Conservation (phyloP, 495 filamentous ascomycete species). For the Daldinia caldariorum region DNA sequence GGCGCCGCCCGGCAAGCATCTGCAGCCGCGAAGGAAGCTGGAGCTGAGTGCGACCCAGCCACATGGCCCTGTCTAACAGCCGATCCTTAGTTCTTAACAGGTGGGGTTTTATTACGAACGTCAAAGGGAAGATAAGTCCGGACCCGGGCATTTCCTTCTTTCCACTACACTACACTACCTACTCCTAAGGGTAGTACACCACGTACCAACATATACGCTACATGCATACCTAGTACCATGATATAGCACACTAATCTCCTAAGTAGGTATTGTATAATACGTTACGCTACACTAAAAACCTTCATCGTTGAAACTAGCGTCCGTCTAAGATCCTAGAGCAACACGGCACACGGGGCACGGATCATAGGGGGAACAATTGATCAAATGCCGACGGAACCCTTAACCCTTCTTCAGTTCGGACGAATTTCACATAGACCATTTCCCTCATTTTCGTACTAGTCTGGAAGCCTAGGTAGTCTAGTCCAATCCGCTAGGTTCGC, state of each 20-base stretch:
- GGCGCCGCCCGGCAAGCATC: conserved; percentile 44
- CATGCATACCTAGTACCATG: too few relatives aligned
- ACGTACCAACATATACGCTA: too few relatives aligned
- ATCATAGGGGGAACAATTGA: conserved; percentile 30
- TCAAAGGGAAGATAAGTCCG: conserved; percentile 23
- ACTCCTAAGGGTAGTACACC: too few relatives aligned
- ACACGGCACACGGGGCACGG: conserved; percentile 6
- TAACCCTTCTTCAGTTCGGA: conserved; percentile 1
- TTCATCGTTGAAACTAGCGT: conserved; percentile 17
- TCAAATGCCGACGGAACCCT: conserved; percentile 34
- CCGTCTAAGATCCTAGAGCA: conserved; percentile 23
- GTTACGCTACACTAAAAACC: conserved; percentile 2
- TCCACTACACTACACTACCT: conserved; percentile 7
- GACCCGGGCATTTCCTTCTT: conserved; percentile 4
- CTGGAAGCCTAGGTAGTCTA: neutral
- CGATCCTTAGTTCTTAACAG: conserved; percentile 38
- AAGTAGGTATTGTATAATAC: too few relatives aligned
- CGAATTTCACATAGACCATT: neutral
- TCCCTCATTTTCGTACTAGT: neutral
- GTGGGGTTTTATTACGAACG: conserved; percentile 40
- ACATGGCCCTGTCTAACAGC: conserved; percentile 46
- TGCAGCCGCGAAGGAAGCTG: conserved; percentile 45
- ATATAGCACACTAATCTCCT: too few relatives aligned
- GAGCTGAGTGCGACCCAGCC: conserved; percentile 45
- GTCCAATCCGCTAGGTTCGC: neutral